Evolutionary conservation across 2,329 filamentous ascomycete species (phyloP).

Genomic region (Aulographum hederae): DNA sequence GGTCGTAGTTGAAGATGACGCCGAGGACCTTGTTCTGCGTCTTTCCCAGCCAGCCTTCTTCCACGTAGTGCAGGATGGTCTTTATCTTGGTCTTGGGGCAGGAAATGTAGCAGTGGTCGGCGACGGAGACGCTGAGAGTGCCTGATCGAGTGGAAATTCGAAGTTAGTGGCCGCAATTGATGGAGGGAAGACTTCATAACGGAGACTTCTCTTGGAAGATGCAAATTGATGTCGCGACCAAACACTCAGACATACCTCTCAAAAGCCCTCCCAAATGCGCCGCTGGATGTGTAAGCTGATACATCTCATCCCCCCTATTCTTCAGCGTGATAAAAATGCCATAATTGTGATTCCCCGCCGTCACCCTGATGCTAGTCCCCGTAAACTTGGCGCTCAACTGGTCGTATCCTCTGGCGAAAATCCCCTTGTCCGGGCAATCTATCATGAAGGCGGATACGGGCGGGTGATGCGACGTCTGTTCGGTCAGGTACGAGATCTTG

Average conservation of each 20-base stretch:
- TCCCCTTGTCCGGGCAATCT: conserved; percentile 76
- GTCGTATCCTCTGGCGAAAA: conserved; percentile 79
- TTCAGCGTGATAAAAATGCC: conserved; percentile 87
- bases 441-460: conserved; percentile 93
- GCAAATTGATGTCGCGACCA: no score
- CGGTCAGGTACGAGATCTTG: conserved; percentile 82
- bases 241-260: no score
- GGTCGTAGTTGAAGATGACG: conserved; percentile 78
- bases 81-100: conserved; percentile 86
- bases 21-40: conserved; percentile 84
- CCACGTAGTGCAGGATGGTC: conserved; percentile 78
- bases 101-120: conserved; percentile 73
- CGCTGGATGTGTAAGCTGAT: conserved; percentile 87
- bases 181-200: no score
- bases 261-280: conserved; percentile 80
- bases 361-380: conserved; percentile 80
- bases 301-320: conserved; percentile 68
- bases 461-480: conserved; percentile 95
- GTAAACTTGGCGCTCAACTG: conserved; percentile 97
- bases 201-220: no score
- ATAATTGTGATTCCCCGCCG: conserved; percentile 80
- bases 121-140: conserved; percentile 74
- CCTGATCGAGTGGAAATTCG: no score
- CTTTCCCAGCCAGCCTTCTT: conserved; percentile 87
- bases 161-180: no score